Base-by-base conservation (phyloP, 2,329 filamentous ascomycete genomes). In the Didymellaceae sp. region DNA sequence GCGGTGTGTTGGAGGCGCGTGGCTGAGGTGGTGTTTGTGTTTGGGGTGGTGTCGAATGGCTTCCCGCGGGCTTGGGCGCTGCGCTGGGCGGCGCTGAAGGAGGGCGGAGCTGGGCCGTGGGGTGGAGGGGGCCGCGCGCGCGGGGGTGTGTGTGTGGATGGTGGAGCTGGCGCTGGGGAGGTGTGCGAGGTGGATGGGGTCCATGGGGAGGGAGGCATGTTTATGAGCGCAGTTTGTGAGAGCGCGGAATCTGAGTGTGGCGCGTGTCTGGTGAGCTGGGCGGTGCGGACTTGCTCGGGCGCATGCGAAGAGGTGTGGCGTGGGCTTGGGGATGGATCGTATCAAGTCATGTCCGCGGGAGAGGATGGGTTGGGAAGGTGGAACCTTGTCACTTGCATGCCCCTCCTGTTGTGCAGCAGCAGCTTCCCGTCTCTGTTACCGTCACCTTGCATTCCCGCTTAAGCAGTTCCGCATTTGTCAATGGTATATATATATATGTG, bases 51-150 rank as follows among this genome's bases (percentile, higher is more conserved):
- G 16, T 16, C 16, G 21, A 54, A 58, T 6, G 52, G 32, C 37
- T 63, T 62, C 16, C 58, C 61, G 30, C 67, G 58, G 3, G 69
- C 66, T 41, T 72, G 70, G 1, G 62, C 56, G 26, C 62, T 61
- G 33, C 61, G 63, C 24, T 70, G 67, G 16, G 63, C 47, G 1
- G 61, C 42, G 1, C 62, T 63, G 48, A 66, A 55, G 18, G 28
- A 25, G 2, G 22, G 8, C 9, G 38, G 39, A 0, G 14, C 30
- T 6, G 13, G 14, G 10, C n/a, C 10, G 7, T 49, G 45, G 6
- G 26, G 20, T 4, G 20, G 21, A 22, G 21, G 8, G 8, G 20
- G 46, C 26, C 32, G 47, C 5, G 41, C 14, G 22, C 40, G 47
- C 3, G 40, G 28, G 5, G 40, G 41, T 18, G 47, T 44, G 28